Evolutionary conservation across 371 early-diverging fungal genomes (phyloP), one percentile per base, ranked within the genome.

Genomic region (Furculomyces boomerangus): DNA sequence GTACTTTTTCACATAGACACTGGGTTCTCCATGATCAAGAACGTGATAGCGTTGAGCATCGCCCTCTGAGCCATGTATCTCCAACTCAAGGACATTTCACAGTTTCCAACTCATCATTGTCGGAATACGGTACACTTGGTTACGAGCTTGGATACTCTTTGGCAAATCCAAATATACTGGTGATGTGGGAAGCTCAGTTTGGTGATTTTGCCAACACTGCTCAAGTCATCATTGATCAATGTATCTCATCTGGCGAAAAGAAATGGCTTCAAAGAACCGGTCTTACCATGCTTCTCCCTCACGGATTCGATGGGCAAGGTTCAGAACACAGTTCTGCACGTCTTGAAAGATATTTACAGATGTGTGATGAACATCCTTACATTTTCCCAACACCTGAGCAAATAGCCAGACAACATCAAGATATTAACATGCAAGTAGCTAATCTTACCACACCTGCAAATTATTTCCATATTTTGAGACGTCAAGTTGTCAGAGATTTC

Each of bases 121-220:
- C 91, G n/a, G 97, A 96, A 71, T 96, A 77, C 62, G 97, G 93
- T 62, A 83, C 79, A 27, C 77, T 96, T 55, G 97, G 97, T 37
- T 96, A 93, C 63, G 97, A 96, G 71, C 80, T 90, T 18, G 97
- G 97, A 39, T 93, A 90, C 71, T 90, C 90, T 16, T 75, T 93
- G 57, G 92, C 85, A 50, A 83, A 84, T 74, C 94, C 95, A 51
- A 83, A 92, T 66, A 76, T 89, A 41, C 78, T 95, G 31, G 79
- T 90, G 27, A 73, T 94, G 61, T 97, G 95, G 95, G 97, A 97
- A 72, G 97, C 93, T 25, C 97, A 96, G 76, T 88, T 95, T 61
- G 97, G 97, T 65, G 95, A 95, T 71, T 93, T 94, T 67, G 87
- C 87, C 70, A 97, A 94, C 78, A 86, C 75, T 58, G 93, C 97